Evolutionary conservation across 768 basidiomycete genomes (phyloP).

Genomic region (Lenzites betulinus): DNA sequence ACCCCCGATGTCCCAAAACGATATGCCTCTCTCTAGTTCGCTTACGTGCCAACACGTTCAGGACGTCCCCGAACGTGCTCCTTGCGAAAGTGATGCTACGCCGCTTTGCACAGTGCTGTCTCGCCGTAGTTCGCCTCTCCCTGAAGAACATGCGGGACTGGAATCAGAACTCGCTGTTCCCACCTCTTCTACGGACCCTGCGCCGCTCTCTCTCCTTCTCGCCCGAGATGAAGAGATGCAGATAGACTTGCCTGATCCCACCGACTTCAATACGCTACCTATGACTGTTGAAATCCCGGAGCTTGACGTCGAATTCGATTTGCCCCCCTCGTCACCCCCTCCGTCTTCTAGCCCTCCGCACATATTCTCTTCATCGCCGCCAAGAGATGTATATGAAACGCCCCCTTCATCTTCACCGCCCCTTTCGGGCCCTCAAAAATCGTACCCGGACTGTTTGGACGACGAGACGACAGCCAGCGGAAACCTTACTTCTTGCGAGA

Average conservation of each 20-base stretch:
- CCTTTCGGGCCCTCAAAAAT: neutral
- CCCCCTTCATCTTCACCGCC: slow-evolving; percentile 24
- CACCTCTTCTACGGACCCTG: too few relatives aligned
- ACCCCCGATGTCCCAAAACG: too few relatives aligned
- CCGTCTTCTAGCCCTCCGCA: slow-evolving; percentile 18
- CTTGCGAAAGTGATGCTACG: too few relatives aligned
- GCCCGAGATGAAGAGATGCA: too few relatives aligned
- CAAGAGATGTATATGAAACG: neutral
- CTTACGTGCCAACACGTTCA: too few relatives aligned
- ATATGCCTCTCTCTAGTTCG: too few relatives aligned
- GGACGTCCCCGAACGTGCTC: too few relatives aligned
- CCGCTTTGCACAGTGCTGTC: neutral
- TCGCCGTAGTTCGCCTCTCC: neutral
- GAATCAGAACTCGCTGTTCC: neutral
- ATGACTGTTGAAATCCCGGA: neutral
- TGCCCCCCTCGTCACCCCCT: slow-evolving; percentile 12
- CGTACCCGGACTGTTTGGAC: too few relatives aligned
- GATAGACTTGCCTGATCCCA: neutral
- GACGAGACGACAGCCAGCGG: neutral
- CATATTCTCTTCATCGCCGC: slow-evolving; percentile 20
- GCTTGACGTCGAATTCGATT: neutral
- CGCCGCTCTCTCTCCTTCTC: too few relatives aligned
- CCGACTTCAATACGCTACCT: neutral
- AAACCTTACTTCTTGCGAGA: neutral
- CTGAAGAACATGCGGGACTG: neutral